Evolutionary conservation across 2,329 filamentous ascomycete species (phyloP).

Genomic region (Graphium sp.): DNA sequence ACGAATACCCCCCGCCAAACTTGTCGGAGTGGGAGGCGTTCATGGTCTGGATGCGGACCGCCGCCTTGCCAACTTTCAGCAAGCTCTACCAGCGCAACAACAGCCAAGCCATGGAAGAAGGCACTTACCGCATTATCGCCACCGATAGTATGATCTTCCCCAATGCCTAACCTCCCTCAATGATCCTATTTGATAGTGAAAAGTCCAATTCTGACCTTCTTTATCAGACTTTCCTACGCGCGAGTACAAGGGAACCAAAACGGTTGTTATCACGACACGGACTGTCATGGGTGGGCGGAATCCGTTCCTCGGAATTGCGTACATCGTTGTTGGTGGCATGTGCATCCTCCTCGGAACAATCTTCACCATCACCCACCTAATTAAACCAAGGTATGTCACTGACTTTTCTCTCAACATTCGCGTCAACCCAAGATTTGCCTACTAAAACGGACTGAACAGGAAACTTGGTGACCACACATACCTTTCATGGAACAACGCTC

Average conservation of each 20-base stretch:
- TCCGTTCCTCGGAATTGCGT: slow-evolving; percentile 89
- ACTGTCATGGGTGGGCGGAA: slow-evolving; percentile 93
- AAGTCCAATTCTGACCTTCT: slow-evolving; percentile 4
- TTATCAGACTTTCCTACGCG: slow-evolving; percentile 60
- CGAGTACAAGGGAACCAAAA: slow-evolving; percentile 73
- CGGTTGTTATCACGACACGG: slow-evolving; percentile 72
- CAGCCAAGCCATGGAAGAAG: slow-evolving; percentile 43
- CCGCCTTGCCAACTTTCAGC: slow-evolving; percentile 83
- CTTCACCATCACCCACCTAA: slow-evolving; percentile 79
- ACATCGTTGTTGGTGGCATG: slow-evolving; percentile 82
- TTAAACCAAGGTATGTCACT: slow-evolving; percentile 65
- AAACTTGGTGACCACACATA: slow-evolving; percentile 98
- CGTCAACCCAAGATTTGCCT: neutral
- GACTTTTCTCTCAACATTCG: slow-evolving; percentile 4
- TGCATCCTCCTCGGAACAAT: slow-evolving; percentile 78
- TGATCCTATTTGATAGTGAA: neutral
- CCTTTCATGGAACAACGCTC: slow-evolving; percentile 73
- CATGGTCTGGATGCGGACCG: slow-evolving; percentile 98
- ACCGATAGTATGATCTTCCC: slow-evolving; percentile 47
- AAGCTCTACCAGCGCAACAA: slow-evolving; percentile 84
- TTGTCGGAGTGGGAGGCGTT: slow-evolving; percentile 66
- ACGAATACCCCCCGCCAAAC: slow-evolving; percentile 48
- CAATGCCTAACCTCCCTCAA: neutral
- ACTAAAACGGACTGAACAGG: slow-evolving; percentile 23
- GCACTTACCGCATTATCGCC: slow-evolving; percentile 63